phyloP scores from a whole-genome alignment of 1,139 yeast species.

The Suhomyces guaymorum region DNA sequence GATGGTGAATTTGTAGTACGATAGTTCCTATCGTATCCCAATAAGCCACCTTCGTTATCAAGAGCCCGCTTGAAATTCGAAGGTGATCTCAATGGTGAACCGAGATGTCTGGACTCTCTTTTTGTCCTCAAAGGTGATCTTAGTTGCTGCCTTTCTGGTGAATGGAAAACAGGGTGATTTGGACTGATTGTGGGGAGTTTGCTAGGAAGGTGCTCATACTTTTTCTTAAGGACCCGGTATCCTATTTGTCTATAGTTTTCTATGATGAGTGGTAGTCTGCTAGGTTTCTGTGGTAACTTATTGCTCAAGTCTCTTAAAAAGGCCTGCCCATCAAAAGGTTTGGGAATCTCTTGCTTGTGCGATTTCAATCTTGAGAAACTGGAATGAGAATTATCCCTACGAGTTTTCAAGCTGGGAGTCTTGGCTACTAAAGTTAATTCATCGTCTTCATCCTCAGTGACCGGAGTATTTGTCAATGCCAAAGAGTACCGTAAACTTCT shows the following conservation, averaged over 20 bases:
- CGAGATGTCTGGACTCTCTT: constrained; percentile 4
- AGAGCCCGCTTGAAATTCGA: constrained; percentile 12
- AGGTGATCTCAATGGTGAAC: constrained; percentile 8
- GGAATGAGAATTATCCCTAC: constrained; percentile 9
- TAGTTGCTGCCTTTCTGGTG: constrained; percentile 22
- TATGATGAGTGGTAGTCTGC: constrained; percentile 31
- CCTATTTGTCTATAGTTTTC: constrained; percentile 26
- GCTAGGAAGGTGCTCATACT: constrained; percentile 12
- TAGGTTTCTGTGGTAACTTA: constrained; percentile 10
- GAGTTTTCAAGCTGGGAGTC: constrained; percentile 17
- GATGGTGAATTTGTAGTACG: constrained; percentile 2
- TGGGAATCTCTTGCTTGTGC: constrained; percentile 1
- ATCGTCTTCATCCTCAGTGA: constrained; percentile 18
- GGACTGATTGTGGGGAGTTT: constrained; percentile 36
- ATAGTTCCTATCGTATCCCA: background rate
- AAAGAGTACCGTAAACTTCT: constrained; percentile 7
- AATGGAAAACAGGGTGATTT: constrained; percentile 33
- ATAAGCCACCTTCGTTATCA: constrained; percentile 4
- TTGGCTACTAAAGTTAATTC: constrained; percentile 25
- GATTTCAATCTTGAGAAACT: constrained; percentile 10
- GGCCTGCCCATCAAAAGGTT: constrained; percentile 4
- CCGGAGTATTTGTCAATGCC: constrained; percentile 9
- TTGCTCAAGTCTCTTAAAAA: constrained; percentile 6
- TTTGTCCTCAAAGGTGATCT: constrained; percentile 5
- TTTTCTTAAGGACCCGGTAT: constrained; percentile 28